Base-by-base conservation (phyloP, 1,284 basidiomycete species). In the Chalciporus sp. region DNA sequence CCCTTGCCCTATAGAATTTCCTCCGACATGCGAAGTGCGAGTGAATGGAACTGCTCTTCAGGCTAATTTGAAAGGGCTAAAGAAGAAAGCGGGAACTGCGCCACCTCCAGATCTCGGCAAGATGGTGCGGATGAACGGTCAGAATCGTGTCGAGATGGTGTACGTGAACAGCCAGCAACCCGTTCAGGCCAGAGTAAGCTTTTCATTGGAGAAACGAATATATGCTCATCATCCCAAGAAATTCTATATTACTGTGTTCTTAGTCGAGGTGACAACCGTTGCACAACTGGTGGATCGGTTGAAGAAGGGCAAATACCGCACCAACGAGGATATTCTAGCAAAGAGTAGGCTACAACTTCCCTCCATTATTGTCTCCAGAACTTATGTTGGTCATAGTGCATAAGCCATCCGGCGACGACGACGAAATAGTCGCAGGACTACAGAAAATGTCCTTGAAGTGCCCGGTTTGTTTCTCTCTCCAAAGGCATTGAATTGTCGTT, bases 51-150 rank as follows among this genome's bases (percentile, higher is more conserved):
- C 78, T 4, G 76, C 81, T 46, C 73, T 96, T 29, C 76, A 76
- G 11, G 92, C 90, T 49, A 95, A 90, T 69, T 74, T 94, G 61
- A 93, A 94, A 67, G 95, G 95, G 2, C 74, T 98, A 63, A 95
- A 97, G 78, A 97, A 97, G 73, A 96, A 94, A 66, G 89, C 94
- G n/a, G 95, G 95, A 1, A 97, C 93, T 48, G 92, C 95, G 1
- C 94, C 95, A 17, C 95, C 95, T 1, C 88, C 94, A 10, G 89
- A 96, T 67, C 72, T 98, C 37, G 83, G 83, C 37, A 86, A 83
- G 68, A 74, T 80, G 47, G 72, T 88, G 7, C 76, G 82, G 52
- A 69, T 69, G 41, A 71, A 76, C 0, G 72, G 79, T 26, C 72
- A 76, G 54, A 94, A 92, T 64, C 82, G 83, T 28, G 76, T 97